phyloP scores from a whole-genome alignment of 2,329 filamentous ascomycete genomes.

The Xylariaceae sp. region DNA sequence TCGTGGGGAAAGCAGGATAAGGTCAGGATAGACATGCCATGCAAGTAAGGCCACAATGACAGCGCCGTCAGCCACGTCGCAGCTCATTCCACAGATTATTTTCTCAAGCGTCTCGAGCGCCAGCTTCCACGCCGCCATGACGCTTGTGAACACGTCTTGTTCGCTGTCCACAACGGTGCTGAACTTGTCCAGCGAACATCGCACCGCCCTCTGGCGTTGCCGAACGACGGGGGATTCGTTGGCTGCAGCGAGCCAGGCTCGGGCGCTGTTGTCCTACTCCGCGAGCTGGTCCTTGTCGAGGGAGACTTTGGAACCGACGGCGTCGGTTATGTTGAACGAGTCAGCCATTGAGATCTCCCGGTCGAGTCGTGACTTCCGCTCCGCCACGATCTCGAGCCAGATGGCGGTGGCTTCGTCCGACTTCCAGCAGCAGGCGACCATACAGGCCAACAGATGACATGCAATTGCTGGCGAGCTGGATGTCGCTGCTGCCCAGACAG shows the following conservation, averaged over 20 bases:
- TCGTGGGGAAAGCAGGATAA: neutral
- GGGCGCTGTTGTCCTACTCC: slow-evolving; percentile 10
- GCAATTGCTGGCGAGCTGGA: slow-evolving; percentile 26
- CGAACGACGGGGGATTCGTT: slow-evolving; percentile 4
- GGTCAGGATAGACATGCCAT: slow-evolving; percentile 10
- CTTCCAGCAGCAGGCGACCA: slow-evolving; percentile 26
- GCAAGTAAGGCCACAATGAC: slow-evolving; percentile 3
- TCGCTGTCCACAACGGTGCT: slow-evolving; percentile 1
- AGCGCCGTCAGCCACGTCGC: slow-evolving; percentile 5
- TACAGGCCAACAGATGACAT: slow-evolving; percentile 30
- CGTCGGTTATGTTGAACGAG: slow-evolving; percentile 2
- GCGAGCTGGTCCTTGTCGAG: slow-evolving; percentile 8
- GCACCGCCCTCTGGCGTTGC: slow-evolving; percentile 1
- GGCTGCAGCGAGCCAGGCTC: slow-evolving; percentile 10
- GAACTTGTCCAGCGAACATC: slow-evolving; percentile 1
- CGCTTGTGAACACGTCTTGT: slow-evolving; percentile 8
- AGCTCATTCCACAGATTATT: slow-evolving; percentile 4
- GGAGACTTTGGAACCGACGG: neutral
- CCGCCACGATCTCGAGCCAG: slow-evolving; percentile 25
- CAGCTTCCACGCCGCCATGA: slow-evolving; percentile 9
- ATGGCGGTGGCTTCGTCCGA: slow-evolving; percentile 24
- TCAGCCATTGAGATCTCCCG: neutral
- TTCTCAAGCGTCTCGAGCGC: slow-evolving; percentile 9
- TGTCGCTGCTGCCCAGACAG: slow-evolving; percentile 35
- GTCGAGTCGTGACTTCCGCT: slow-evolving; percentile 13